phyloP scores from a whole-genome alignment of 2,329 filamentous ascomycete genomes.

The Neopestalotiopsis clavispora region DNA sequence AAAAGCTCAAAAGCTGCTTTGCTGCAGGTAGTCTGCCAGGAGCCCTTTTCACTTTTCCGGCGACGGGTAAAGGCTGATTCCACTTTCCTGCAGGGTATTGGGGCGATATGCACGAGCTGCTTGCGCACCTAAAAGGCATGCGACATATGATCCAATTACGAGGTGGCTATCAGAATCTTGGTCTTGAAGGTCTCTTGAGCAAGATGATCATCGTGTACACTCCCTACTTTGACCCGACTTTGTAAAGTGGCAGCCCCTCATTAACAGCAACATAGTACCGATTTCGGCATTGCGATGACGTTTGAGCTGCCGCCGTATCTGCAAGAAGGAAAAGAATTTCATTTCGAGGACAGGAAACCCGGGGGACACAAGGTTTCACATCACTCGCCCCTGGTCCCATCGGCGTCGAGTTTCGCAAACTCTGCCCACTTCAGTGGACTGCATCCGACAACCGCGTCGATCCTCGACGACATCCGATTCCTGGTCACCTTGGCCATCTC shows the following conservation, averaged over 20 bases:
- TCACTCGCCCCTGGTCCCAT: conserved; percentile 52
- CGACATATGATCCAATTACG: conserved; percentile 16
- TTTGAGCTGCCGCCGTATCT: conserved; percentile 50
- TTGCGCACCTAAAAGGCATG: conserved; percentile 17
- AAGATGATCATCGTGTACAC: conserved; percentile 19
- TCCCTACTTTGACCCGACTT: background rate
- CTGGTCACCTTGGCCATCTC: conserved; percentile 48
- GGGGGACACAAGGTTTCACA: conserved; percentile 48
- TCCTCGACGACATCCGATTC: conserved; percentile 57
- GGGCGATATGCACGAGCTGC: conserved; percentile 15
- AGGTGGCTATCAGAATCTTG: conserved; percentile 18
- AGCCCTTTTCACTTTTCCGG: background rate
- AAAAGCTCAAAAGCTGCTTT: background rate
- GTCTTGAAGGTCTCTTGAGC: conserved; percentile 16
- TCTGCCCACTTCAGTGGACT: conserved; percentile 47
- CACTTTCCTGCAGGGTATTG: conserved; percentile 8
- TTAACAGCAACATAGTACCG: conserved; percentile 39
- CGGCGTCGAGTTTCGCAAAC: conserved; percentile 46
- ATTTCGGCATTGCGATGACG: conserved; percentile 52
- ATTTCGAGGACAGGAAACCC: conserved; percentile 43
- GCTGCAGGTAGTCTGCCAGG: too few relatives aligned
- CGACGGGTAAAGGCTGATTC: background rate
- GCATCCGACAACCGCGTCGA: conserved; percentile 50
- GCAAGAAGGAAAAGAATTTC: conserved; percentile 45
- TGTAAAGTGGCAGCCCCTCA: background rate